phyloP scores from a whole-genome alignment of 306 rosid genomes.

The Quercus gilva region DNA sequence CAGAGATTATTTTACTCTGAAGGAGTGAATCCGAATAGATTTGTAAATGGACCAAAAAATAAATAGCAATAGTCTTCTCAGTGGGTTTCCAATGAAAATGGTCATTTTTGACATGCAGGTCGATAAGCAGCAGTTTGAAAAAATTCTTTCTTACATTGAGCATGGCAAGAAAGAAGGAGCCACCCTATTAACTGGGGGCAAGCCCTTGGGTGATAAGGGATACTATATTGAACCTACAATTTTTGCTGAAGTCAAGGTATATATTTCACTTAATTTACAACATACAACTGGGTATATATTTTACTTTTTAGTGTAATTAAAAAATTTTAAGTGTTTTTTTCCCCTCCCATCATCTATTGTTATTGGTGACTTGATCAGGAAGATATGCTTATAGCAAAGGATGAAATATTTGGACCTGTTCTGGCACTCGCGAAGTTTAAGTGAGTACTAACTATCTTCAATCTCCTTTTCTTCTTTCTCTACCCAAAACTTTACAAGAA shows the following conservation, averaged over 20 bases:
- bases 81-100: background rate
- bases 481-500: no score
- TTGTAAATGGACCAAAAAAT: no score
- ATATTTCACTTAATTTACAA: background rate
- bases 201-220: conserved; percentile 58
- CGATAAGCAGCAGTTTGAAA: conserved; percentile 71
- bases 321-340: background rate
- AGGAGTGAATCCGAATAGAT: background rate
- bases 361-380: conserved; percentile 37
- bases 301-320: background rate
- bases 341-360: background rate
- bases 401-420: conserved; percentile 91
- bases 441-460: conserved; percentile 35
- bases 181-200: conserved; percentile 78
- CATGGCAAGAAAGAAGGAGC: conserved; percentile 89
- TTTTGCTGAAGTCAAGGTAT: conserved; percentile 73
- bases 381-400: conserved; percentile 60
- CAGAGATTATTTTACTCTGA: no score
- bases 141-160: conserved; percentile 66
- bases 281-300: background rate
- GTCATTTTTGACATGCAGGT: conserved; percentile 35
- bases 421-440: conserved; percentile 67
- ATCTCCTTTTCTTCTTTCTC: background rate
- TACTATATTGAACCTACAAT: conserved; percentile 87
- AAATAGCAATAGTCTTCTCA: no score